Conservation (phyloP, 2,329 filamentous ascomycete genomes). For the Penicillium sp. region DNA sequence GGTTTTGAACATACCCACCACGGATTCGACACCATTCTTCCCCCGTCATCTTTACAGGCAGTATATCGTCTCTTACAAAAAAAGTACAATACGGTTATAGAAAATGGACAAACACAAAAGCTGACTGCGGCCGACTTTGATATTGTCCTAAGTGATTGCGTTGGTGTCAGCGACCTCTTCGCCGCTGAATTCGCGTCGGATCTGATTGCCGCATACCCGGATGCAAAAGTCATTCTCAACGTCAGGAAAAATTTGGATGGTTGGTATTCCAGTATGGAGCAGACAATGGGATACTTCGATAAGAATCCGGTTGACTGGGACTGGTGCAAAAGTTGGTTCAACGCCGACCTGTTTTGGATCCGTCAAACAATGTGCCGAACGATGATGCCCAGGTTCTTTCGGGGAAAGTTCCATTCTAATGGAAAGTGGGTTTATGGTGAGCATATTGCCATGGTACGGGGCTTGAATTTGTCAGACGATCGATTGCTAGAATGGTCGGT, state of each 20-base stretch:
- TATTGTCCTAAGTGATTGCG: conserved; percentile 28
- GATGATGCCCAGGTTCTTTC: conserved; percentile 23
- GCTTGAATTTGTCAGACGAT: conserved; percentile 20
- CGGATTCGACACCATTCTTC: conserved; percentile 22
- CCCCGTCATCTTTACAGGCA: conserved; percentile 10
- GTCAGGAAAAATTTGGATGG: conserved; percentile 16
- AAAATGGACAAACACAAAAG: neutral
- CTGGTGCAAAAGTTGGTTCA: conserved; percentile 21
- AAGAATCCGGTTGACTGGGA: conserved; percentile 16
- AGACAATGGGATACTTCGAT: conserved; percentile 22
- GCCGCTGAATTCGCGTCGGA: conserved; percentile 39
- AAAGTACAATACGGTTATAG: conserved; percentile 15
- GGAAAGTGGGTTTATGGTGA: conserved; percentile 17
- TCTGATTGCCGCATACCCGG: conserved; percentile 39
- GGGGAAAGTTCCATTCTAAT: conserved; percentile 10
- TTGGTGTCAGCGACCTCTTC: conserved; percentile 33
- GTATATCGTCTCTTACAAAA: conserved; percentile 14
- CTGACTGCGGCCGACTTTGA: conserved; percentile 33
- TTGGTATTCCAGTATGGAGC: conserved; percentile 23
- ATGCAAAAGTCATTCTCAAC: conserved; percentile 27
- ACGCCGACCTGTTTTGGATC: conserved; percentile 25
- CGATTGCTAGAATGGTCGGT: conserved; percentile 31
- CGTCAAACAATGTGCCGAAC: conserved; percentile 21
- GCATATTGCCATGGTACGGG: conserved; percentile 24
- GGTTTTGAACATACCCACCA: conserved; percentile 32